A percentile compares a stretch with the other conserved stretches of the same genome.
Evolutionary conservation across 2,329 filamentous ascomycete species (phyloP).

Genomic region (Hirsutella minnesotensis): DNA sequence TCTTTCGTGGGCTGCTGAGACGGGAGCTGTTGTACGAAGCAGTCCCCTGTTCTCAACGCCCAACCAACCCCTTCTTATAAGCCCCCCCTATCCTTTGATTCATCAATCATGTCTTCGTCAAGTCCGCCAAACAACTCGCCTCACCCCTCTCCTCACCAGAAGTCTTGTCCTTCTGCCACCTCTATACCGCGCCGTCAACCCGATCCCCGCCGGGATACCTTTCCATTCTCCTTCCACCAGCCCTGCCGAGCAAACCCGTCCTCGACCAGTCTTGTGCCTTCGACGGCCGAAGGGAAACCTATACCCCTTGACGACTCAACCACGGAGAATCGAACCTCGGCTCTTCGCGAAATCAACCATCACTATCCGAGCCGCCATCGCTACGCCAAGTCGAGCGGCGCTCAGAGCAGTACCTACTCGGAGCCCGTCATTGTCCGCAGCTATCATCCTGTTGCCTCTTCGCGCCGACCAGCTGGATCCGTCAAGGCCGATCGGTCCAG

Average conservation of each 20-base stretch:
- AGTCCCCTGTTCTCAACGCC: not conserved
- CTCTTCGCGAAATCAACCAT: constrained; percentile 46
- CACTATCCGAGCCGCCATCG: constrained; percentile 44
- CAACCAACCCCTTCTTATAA: constrained; percentile 1
- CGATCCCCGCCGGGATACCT: constrained; percentile 21
- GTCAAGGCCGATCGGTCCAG: constrained; percentile 16
- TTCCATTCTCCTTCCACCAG: constrained; percentile 36
- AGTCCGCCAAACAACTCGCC: constrained; percentile 9
- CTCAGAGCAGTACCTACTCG: constrained; percentile 47
- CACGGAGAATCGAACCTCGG: constrained; percentile 44
- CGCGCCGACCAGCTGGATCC: constrained; percentile 18
- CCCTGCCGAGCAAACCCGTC: constrained; percentile 37
- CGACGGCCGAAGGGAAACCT: constrained; percentile 42
- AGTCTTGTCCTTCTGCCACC: constrained; percentile 9
- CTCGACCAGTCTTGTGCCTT: constrained; percentile 40
- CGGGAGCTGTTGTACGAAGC: not conserved
- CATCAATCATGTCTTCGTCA: constrained; percentile 7
- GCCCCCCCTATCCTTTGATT: not conserved
- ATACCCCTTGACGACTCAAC: constrained; percentile 45
- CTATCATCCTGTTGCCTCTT: constrained; percentile 38
- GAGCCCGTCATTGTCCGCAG: constrained; percentile 56
- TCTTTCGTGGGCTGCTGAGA: not conserved
- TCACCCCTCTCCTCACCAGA: constrained; percentile 11
- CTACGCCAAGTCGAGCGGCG: constrained; percentile 43
- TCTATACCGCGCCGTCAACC: constrained; percentile 13